Base-by-base conservation (phyloP, 2,329 filamentous ascomycete genomes). In the Penicillium sp. region DNA sequence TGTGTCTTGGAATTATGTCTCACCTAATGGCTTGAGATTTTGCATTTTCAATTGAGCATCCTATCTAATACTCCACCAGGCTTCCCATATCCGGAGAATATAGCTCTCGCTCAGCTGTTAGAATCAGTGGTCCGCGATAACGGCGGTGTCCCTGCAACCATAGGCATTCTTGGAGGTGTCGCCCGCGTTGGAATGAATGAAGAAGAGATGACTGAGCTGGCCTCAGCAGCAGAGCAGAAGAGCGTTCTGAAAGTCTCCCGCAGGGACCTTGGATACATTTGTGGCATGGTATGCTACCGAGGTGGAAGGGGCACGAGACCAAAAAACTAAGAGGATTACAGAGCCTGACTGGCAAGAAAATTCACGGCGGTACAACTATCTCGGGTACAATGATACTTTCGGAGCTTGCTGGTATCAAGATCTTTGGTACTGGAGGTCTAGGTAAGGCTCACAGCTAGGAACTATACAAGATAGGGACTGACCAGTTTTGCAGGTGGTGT, bases 391-490 rank as follows among this genome's bases (percentile, higher is more conserved):
- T 96, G 91, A 78, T 97, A 40, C 85, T 99, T 33, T 92, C 95
- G 48, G 84, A 91, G 64, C 81, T 93, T 61, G 94, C 93, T 30
- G 93, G 93, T 10, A 96, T 99, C 73, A 89, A 88, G 65, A 86
- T 99, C 53, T 97, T 99, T 77, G 95, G 93, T 28, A 99, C 95
- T 6, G 95, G 95, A 49, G 95, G 95, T 13, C 86, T 99, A 4
- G 94, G 77, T 79, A 65, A 33, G 68, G 16, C 52, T 68, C 33
- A 4, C 30, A 14, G 2, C 10, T 22, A 16, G 33, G n/a, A 26
- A n/a, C 37, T 30, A 6, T 19, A 19, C 30, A 22, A 28, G 11
- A 33, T 33, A 13, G 25, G n/a, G 37, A 46, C 68, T 73, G 64
- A 71, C 52, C 38, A 38, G 14, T 2, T 22, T 38, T 10, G 22